These are phyloP conservation scores for Astrephomene gubernaculifera DNA, from an alignment of 139 green algal genomes.

Conservation along the genomic window DNA sequence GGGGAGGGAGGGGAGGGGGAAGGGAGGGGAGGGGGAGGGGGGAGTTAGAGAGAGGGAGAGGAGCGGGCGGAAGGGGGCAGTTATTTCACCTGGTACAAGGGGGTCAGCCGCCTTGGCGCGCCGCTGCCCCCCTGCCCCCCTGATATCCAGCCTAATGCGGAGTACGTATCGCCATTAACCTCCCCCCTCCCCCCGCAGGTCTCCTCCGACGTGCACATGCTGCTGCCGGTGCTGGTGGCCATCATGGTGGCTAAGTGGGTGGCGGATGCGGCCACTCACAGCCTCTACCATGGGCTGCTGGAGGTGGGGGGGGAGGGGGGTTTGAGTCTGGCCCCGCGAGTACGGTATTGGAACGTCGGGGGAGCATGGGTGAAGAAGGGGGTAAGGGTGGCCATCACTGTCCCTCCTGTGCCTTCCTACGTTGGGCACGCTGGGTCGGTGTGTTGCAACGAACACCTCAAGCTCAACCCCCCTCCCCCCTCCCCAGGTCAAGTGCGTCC, in stretches of 20 bases:
- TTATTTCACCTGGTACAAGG: not conserved
- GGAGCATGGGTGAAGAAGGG: no score
- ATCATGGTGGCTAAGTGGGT: conserved; percentile 90
- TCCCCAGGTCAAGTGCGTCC: conserved; percentile 78
- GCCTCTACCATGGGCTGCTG: conserved; percentile 87
- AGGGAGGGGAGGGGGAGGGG: not conserved
- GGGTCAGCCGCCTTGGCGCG: not conserved
- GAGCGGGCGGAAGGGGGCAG: not conserved
- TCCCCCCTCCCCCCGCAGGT: conserved; percentile 46
- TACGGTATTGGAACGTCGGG: no score
- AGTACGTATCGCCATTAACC: no score
- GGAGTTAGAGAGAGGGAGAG: not conserved
- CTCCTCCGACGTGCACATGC: conserved; percentile 88
- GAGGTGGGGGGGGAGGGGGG: conserved; percentile 64
- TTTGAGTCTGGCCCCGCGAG: no score
- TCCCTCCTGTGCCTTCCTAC: no score
- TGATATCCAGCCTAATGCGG: no score
- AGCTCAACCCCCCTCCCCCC: not conserved
- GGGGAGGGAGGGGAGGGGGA: not conserved
- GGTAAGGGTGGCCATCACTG: no score
- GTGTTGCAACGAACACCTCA: not conserved
- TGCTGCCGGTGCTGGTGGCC: conserved; percentile 88
- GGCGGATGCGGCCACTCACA: conserved; percentile 80
- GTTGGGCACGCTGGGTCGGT: no score
- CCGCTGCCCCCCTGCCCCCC: not conserved